These are phyloP conservation scores for Cystobasidium slooffiae DNA, from an alignment of 1,284 basidiomycete species.

Conservation along the genomic window DNA sequence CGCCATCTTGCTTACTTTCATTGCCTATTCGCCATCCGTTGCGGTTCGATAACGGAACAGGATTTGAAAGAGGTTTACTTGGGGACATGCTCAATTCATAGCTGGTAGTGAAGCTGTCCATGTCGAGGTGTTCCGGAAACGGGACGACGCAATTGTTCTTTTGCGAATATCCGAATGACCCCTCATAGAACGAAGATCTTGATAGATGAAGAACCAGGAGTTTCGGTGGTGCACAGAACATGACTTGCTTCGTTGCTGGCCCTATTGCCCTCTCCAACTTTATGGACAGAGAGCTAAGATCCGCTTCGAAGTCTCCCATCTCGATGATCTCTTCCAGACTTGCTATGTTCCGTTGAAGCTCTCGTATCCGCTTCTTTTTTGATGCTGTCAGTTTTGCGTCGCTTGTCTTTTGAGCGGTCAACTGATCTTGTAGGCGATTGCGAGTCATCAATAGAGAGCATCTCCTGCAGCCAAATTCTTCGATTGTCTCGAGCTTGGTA, in stretches of 20 bases:
- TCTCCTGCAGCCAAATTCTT: slow-evolving; percentile 80
- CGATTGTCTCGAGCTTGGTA: slow-evolving; percentile 76
- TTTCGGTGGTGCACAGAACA: slow-evolving; percentile 74
- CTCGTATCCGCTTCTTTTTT: slow-evolving; percentile 72
- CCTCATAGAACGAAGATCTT: slow-evolving; percentile 40
- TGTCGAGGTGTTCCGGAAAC: slow-evolving; percentile 82
- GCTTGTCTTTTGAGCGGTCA: slow-evolving; percentile 59
- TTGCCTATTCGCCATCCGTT: too few species aligned
- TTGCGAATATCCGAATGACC: slow-evolving; percentile 54
- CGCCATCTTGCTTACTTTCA: neutral
- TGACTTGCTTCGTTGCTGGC: slow-evolving; percentile 77
- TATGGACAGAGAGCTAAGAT: slow-evolving; percentile 67
- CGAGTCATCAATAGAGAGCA: slow-evolving; percentile 77
- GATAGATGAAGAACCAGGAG: slow-evolving; percentile 3
- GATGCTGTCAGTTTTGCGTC: slow-evolving; percentile 58
- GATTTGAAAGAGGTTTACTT: slow-evolving; percentile 46
- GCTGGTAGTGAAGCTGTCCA: slow-evolving; percentile 79
- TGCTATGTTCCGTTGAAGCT: slow-evolving; percentile 67
- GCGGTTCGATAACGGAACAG: neutral
- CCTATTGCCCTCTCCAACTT: slow-evolving; percentile 74
- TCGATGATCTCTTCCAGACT: slow-evolving; percentile 69
- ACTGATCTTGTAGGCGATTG: slow-evolving; percentile 65
- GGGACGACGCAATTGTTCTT: slow-evolving; percentile 83
- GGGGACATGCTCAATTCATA: slow-evolving; percentile 62
- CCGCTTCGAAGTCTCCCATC: slow-evolving; percentile 75